Percentiles rank a stretch among this genome's conserved stretches.
Evolutionary conservation across 2,329 filamentous ascomycete species (phyloP).

Genomic region (Rugonectria rugulosa): DNA sequence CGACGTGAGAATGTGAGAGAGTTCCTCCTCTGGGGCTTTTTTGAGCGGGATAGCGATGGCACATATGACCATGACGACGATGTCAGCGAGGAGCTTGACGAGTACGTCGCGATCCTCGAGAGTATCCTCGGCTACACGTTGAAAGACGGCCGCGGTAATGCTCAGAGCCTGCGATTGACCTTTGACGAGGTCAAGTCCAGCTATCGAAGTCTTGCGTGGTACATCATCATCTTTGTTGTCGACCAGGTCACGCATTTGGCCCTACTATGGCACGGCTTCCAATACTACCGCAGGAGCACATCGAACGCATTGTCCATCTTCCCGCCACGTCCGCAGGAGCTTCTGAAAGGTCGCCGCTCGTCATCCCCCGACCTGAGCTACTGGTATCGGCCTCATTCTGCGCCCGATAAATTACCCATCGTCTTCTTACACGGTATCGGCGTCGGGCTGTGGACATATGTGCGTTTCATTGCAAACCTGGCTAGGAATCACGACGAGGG

Average conservation of each 20-base stretch:
- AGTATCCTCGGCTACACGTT: conserved; percentile 57
- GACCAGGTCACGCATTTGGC: conserved; percentile 58
- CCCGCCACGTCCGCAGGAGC: conserved; percentile 62
- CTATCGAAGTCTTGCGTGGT: conserved; percentile 72
- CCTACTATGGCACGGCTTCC: conserved; percentile 59
- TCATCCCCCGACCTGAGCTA: conserved; percentile 63
- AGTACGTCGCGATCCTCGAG: conserved; percentile 62
- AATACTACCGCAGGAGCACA: conserved; percentile 53
- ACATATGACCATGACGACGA: conserved; percentile 37
- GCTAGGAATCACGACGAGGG: conserved; percentile 44
- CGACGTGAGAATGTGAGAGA: conserved; percentile 72
- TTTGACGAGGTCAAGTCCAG: conserved; percentile 68
- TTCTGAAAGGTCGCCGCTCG: conserved; percentile 56
- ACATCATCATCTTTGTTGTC: conserved; percentile 62
- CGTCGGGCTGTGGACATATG: conserved; percentile 70
- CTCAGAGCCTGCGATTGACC: conserved; percentile 67
- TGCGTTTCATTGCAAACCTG: conserved; percentile 62
- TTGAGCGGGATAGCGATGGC: conserved; percentile 53
- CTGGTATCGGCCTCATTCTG: conserved; percentile 70
- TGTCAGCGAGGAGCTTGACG: conserved; percentile 51
- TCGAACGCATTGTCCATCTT: conserved; percentile 53
- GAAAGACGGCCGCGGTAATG: conserved; percentile 61
- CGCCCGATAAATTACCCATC: conserved; percentile 57
- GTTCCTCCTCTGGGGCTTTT: conserved; percentile 74
- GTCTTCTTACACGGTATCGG: conserved; percentile 77